Percentiles rank a stretch among this genome's conserved stretches.
These are phyloP conservation scores for Rickenella mellea DNA, from an alignment of 768 basidiomycete genomes.

Conservation along the genomic window DNA sequence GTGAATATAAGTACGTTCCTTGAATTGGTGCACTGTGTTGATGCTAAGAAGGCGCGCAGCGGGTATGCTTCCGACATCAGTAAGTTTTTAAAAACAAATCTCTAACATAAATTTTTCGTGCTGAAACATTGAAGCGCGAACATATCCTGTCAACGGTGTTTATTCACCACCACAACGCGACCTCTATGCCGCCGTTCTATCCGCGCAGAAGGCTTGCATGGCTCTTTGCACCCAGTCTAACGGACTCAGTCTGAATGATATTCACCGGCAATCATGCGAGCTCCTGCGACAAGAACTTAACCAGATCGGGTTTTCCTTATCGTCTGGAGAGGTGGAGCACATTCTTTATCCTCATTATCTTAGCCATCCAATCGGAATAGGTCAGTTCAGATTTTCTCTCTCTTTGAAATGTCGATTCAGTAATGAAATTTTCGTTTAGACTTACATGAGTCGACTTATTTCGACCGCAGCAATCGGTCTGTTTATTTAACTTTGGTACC, in stretches of 20 bases:
- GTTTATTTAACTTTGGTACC: constrained; percentile 2
- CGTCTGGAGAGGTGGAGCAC: constrained; percentile 52
- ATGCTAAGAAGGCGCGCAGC: constrained; percentile 24
- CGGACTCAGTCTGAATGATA: constrained; percentile 54
- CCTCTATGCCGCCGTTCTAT: constrained; percentile 72
- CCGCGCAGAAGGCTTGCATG: constrained; percentile 62
- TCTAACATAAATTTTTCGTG: constrained; percentile 12
- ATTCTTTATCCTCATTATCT: constrained; percentile 87
- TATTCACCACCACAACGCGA: constrained; percentile 78
- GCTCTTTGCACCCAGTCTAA: constrained; percentile 47
- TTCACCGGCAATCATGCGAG: constrained; percentile 68
- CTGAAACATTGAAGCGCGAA: constrained; percentile 46
- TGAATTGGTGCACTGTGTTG: background rate
- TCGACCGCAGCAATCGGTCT: constrained; percentile 44
- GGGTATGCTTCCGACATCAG: constrained; percentile 95
- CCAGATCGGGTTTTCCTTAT: constrained; percentile 57
- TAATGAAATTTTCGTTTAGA: constrained; percentile 34
- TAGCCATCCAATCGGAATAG: constrained; percentile 87
- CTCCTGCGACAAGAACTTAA: constrained; percentile 63
- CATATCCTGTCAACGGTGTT: constrained; percentile 76
- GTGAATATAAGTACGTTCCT: constrained; percentile 71
- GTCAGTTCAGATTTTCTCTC: constrained; percentile 26
- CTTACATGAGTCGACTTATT: constrained; percentile 73
- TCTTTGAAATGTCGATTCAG: background rate
- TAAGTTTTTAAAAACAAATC: constrained; percentile 20